A percentile compares a stretch with the other conserved stretches of the same genome.
Evolutionary conservation across 257 asterid genomes (phyloP).

Genomic region (Paulownia fortunei): DNA sequence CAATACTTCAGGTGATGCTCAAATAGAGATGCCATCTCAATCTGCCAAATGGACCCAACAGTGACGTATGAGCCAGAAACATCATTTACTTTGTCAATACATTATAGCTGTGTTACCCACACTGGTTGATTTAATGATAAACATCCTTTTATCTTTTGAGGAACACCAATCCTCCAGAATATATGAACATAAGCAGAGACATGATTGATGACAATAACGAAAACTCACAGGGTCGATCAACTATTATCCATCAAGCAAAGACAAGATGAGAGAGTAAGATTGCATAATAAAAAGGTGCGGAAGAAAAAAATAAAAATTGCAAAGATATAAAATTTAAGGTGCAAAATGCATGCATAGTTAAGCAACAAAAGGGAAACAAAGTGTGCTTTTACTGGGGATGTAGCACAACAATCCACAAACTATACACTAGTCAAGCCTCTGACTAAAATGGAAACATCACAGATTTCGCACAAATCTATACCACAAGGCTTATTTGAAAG

Average conservation of each 20-base stretch:
- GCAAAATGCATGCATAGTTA: background rate
- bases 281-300: background rate
- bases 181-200: background rate
- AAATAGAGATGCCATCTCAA: conserved; percentile 91
- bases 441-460: too few species aligned
- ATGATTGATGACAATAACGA: too few species aligned
- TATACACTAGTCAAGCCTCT: too few species aligned
- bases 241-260: too few species aligned
- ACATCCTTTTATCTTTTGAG: background rate
- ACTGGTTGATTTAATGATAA: background rate
- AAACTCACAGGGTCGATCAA: too few species aligned
- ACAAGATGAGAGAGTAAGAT: background rate
- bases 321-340: too few species aligned
- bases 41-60: conserved; percentile 54
- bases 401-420: too few species aligned
- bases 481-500: too few species aligned
- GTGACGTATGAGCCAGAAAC: background rate
- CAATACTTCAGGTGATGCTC: conserved; percentile 78
- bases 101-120: background rate
- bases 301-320: background rate
- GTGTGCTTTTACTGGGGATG: too few species aligned
- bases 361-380: background rate
- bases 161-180: background rate
- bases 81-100: background rate
- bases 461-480: too few species aligned